Evolutionary conservation across 202 grass and related monocot genomes (phyloP).

Genomic region (Panicum virgatum): DNA sequence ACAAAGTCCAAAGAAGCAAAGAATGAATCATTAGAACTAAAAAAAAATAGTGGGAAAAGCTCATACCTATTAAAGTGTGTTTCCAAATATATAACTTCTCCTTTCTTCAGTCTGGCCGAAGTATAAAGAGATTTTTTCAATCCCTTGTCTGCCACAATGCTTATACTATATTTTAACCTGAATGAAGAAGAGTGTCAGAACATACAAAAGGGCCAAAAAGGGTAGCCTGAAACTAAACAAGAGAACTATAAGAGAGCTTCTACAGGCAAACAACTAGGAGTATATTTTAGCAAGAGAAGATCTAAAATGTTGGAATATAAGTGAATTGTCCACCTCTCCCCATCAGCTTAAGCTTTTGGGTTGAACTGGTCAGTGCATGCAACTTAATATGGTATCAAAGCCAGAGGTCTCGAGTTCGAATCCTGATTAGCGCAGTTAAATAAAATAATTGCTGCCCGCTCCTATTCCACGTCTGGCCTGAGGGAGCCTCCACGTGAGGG

Average conservation of each 20-base stretch:
- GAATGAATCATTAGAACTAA: background rate
- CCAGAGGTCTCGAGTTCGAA: too few relatives aligned
- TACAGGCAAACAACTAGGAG: too few relatives aligned
- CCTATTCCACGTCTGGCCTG: too few relatives aligned
- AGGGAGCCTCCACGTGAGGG: too few relatives aligned
- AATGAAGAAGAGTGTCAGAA: constrained; percentile 28
- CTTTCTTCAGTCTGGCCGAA: constrained; percentile 90
- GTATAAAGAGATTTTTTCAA: constrained; percentile 90
- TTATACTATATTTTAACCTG: constrained; percentile 98
- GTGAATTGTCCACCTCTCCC: too few relatives aligned
- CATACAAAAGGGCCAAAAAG: constrained; percentile 1
- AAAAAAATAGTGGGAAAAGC: background rate
- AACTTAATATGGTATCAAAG: too few relatives aligned
- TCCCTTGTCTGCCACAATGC: constrained; percentile 93
- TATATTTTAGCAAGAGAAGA: background rate
- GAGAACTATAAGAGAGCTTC: background rate
- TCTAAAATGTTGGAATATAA: too few relatives aligned
- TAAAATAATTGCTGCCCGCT: too few relatives aligned
- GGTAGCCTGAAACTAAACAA: constrained; percentile 2
- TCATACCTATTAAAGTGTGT: constrained; percentile 86
- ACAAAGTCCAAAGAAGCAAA: background rate
- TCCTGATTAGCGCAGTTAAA: too few relatives aligned
- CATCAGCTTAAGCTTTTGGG: too few relatives aligned
- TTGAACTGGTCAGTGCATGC: too few relatives aligned
- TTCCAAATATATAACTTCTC: constrained; percentile 94